A percentile compares a stretch with the other conserved stretches of the same genome.
Conservation (phyloP, 1,284 basidiomycete genomes). For the Sanghuangporus weigelae region DNA sequence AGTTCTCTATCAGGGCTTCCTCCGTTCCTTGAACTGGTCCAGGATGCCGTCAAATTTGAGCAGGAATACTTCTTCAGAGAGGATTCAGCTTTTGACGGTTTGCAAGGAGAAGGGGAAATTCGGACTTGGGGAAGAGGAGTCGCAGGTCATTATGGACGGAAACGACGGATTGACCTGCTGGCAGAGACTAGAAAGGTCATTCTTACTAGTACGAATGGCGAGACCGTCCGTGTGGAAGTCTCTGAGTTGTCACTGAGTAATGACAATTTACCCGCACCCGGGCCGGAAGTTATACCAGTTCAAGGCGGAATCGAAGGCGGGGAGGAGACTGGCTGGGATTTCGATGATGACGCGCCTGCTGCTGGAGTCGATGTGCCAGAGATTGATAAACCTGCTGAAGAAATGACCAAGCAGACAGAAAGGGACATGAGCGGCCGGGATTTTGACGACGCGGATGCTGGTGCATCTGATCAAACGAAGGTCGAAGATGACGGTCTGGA, state of each 20-base stretch:
- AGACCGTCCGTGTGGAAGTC: constrained; percentile 35
- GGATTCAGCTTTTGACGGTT: constrained; percentile 23
- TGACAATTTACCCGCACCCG: neutral
- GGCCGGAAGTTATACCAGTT: constrained; percentile 9
- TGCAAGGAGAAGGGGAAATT: constrained; percentile 42
- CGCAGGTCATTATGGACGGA: constrained; percentile 67
- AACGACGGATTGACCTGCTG: constrained; percentile 58
- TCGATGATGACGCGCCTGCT: constrained; percentile 28
- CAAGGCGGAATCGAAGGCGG: constrained; percentile 17
- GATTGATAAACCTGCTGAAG: neutral
- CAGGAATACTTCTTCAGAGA: constrained; percentile 43
- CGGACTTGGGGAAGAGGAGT: constrained; percentile 59
- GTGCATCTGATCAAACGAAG: constrained; percentile 15
- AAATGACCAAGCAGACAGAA: constrained; percentile 8
- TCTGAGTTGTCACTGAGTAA: neutral
- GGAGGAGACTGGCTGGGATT: constrained; percentile 33
- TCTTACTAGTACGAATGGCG: constrained; percentile 26
- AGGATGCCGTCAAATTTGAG: constrained; percentile 59
- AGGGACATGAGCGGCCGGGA: constrained; percentile 32
- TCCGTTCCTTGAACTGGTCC: constrained; percentile 52
- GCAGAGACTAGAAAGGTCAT: constrained; percentile 48
- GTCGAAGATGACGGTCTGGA: constrained; percentile 20
- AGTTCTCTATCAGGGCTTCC: constrained; percentile 53
- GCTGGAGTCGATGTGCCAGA: constrained; percentile 11
- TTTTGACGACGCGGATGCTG: constrained; percentile 26